These are phyloP conservation scores for Leptodermis oblonga DNA, from an alignment of 257 asterid genomes.

Conservation along the genomic window DNA sequence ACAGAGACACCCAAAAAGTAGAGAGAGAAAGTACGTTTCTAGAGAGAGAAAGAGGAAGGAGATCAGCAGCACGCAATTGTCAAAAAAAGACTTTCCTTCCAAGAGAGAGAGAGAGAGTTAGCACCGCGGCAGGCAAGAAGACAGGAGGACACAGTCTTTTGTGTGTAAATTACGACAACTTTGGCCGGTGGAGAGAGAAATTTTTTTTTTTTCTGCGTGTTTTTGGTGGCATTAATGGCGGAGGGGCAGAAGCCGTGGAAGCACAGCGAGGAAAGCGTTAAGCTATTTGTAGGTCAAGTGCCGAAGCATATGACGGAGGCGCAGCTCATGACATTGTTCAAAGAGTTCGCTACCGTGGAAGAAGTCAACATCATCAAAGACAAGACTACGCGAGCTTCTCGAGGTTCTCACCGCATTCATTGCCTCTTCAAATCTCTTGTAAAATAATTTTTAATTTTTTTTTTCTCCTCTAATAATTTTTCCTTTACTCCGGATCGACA, in stretches of 20 bases:
- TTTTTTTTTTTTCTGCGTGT: conserved; percentile 1
- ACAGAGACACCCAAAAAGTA: conserved; percentile 18
- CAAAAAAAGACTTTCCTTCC: conserved; percentile 13
- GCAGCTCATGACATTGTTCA: conserved; percentile 61
- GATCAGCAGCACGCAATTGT: conserved; percentile 29
- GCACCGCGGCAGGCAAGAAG: conserved; percentile 1
- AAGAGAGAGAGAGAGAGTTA: conserved; percentile 21
- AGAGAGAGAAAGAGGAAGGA: conserved; percentile 21
- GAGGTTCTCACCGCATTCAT: conserved; percentile 47
- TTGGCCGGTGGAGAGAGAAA: conserved; percentile 18
- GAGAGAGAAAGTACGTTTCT: conserved; percentile 2
- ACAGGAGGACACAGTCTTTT: not conserved
- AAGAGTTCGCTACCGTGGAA: conserved; percentile 66
- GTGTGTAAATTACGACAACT: not conserved
- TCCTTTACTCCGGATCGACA: conserved; percentile 41
- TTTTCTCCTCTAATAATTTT: not conserved
- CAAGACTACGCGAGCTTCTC: conserved; percentile 83
- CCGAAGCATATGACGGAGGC: conserved; percentile 87
- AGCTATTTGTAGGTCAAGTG: conserved; percentile 97
- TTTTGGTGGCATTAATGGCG: conserved; percentile 59
- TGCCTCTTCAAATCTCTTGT: conserved; percentile 15
- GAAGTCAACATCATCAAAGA: conserved; percentile 92
- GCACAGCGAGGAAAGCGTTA: conserved; percentile 73
- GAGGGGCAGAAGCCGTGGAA: conserved; percentile 34
- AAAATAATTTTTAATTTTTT: not conserved